phyloP scores from a whole-genome alignment of 176 grass and related monocot genomes.

The Oryza meridionalis region DNA sequence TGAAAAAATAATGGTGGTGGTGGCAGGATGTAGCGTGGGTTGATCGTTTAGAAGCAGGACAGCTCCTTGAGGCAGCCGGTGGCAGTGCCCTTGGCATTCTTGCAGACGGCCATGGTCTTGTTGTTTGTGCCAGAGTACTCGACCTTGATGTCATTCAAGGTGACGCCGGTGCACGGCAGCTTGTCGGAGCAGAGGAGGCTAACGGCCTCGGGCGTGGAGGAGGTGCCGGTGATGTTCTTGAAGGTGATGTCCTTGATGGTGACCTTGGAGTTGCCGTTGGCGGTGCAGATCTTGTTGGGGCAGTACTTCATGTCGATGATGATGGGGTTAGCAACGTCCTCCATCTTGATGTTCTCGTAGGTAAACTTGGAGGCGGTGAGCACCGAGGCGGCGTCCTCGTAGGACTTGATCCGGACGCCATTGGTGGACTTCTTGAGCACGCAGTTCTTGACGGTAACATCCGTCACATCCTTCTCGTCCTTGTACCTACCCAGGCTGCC shows the following conservation, averaged over 20 bases:
- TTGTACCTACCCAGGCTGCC: constrained; percentile 66
- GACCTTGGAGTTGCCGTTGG: constrained; percentile 47
- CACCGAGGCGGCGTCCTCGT: constrained; percentile 38
- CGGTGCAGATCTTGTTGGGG: constrained; percentile 55
- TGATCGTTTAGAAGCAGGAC: not conserved
- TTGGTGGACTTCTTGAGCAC: constrained; percentile 49
- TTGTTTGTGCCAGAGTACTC: constrained; percentile 39
- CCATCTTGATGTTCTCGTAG: constrained; percentile 68
- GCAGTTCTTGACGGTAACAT: constrained; percentile 62
- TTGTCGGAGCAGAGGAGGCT: constrained; percentile 53
- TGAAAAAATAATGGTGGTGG: not conserved
- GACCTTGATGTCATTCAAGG: constrained; percentile 44
- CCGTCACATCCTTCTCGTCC: constrained; percentile 69
- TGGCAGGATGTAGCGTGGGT: not conserved
- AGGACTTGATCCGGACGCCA: constrained; percentile 71
- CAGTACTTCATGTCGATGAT: constrained; percentile 86
- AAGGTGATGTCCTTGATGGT: constrained; percentile 56
- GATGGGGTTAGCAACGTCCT: constrained; percentile 58
- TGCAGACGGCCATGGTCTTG: constrained; percentile 35
- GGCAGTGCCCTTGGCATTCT: constrained; percentile 14
- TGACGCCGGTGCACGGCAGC: constrained; percentile 46
- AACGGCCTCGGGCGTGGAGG: constrained; percentile 43
- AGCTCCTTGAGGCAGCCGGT: constrained; percentile 34
- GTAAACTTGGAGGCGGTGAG: constrained; percentile 36
- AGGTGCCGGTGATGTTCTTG: constrained; percentile 66